Conservation (phyloP, 2,329 filamentous ascomycete species). For the Neobulgaria alba region DNA sequence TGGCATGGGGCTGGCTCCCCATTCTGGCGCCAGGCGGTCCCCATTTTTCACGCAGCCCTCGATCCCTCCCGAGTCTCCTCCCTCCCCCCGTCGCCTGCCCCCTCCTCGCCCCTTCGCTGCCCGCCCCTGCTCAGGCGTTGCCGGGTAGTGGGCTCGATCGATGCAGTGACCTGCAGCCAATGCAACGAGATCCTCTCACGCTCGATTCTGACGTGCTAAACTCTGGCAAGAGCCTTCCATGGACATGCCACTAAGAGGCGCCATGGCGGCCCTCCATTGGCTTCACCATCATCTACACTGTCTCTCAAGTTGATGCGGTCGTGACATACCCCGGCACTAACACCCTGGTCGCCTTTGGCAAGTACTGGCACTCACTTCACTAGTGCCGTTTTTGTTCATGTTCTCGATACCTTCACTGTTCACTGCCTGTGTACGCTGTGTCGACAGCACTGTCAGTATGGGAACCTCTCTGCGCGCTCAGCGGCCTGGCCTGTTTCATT, state of each 20-base stretch:
- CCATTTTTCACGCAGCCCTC: neutral
- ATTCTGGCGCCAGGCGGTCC: too few species aligned
- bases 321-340: constrained; percentile 20
- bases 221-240: constrained; percentile 12
- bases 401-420: constrained; percentile 8
- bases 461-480: constrained; percentile 11
- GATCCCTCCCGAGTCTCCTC: neutral
- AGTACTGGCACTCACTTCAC: constrained; percentile 22
- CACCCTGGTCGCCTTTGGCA: constrained; percentile 20
- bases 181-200: constrained; percentile 10
- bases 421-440: constrained; percentile 5
- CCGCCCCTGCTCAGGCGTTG: constrained; percentile 6
- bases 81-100: constrained; percentile 12
- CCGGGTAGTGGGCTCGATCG: constrained; percentile 17
- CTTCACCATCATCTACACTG: constrained; percentile 19
- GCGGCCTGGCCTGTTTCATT: constrained; percentile 24
- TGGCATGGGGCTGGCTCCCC: neutral
- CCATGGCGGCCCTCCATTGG: constrained; percentile 16
- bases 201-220: constrained; percentile 19
- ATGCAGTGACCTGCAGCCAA: constrained; percentile 17
- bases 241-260: constrained; percentile 15
- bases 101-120: neutral
- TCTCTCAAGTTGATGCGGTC: constrained; percentile 19
- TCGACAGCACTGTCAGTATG: constrained; percentile 10
- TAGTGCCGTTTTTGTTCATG: constrained; percentile 16